These are phyloP conservation scores for Colletotrichum noveboracense DNA, from an alignment of 2,329 filamentous ascomycete genomes.

Conservation along the genomic window DNA sequence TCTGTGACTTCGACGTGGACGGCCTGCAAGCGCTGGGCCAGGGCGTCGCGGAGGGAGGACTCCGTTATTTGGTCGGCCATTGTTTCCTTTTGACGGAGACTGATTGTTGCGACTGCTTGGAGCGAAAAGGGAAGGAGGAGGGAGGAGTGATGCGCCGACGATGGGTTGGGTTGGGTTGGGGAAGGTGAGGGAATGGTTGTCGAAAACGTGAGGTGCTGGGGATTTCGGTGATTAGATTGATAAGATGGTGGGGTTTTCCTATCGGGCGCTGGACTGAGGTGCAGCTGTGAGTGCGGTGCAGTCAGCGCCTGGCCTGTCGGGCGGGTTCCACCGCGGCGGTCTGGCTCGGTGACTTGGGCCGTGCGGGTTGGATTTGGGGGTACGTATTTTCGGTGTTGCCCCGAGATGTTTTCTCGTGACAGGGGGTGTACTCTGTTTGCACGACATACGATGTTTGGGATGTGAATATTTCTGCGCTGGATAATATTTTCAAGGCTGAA, in stretches of 20 bases:
- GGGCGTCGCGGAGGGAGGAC: slow-evolving; percentile 69
- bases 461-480: fast-evolving
- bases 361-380: not conserved
- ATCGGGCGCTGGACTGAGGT: not conserved
- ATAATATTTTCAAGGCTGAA: not conserved
- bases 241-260: slow-evolving; percentile 21
- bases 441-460: not conserved
- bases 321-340: not conserved
- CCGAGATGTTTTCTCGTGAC: not conserved
- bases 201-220: slow-evolving; percentile 17
- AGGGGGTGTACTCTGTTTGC: not conserved
- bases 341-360: not conserved
- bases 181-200: slow-evolving; percentile 1
- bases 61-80: slow-evolving; percentile 74
- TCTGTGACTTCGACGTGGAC: slow-evolving; percentile 87
- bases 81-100: not conserved
- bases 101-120: not conserved
- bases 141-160: not conserved
- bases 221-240: slow-evolving; percentile 19
- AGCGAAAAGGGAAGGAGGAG: not conserved
- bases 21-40: slow-evolving; percentile 74
- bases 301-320: not conserved
- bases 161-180: not conserved
- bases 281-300: not conserved
- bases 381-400: not conserved